Conservation (phyloP, 805 yeast genomes). For the Wilhelminamyces savonicus region DNA sequence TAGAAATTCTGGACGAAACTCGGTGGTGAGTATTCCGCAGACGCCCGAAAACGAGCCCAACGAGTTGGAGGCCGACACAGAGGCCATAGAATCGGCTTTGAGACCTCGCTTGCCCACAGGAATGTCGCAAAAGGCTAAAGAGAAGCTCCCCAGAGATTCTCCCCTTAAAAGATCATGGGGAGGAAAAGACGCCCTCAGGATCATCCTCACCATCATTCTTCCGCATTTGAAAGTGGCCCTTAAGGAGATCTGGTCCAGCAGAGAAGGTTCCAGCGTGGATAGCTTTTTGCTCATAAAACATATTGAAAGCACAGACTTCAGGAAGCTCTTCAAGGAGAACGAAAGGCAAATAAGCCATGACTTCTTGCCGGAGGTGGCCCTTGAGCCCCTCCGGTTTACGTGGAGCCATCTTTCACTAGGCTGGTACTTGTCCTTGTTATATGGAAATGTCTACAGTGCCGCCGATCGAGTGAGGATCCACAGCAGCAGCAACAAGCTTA, state of each 20-base stretch:
- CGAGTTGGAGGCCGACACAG: slow-evolving; percentile 3
- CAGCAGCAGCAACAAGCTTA: slow-evolving; percentile 25
- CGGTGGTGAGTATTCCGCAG: slow-evolving; percentile 1
- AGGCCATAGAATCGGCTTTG: slow-evolving; percentile 33
- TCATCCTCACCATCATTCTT: slow-evolving; percentile 34
- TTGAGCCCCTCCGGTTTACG: slow-evolving; percentile 42
- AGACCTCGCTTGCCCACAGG: slow-evolving; percentile 52
- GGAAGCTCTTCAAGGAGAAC: slow-evolving; percentile 10
- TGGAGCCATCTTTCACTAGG: slow-evolving; percentile 66
- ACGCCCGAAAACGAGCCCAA: not conserved
- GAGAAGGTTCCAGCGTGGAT: slow-evolving; percentile 13
- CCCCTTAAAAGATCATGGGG: slow-evolving; percentile 51
- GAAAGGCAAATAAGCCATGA: slow-evolving; percentile 32
- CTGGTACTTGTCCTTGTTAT: slow-evolving; percentile 67
- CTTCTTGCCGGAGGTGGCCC: slow-evolving; percentile 36
- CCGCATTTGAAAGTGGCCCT: slow-evolving; percentile 26
- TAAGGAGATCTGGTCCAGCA: slow-evolving; percentile 19
- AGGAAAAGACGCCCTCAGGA: slow-evolving; percentile 44
- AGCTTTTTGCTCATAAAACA: slow-evolving; percentile 28
- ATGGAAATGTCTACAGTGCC: slow-evolving; percentile 47
- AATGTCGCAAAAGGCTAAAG: slow-evolving; percentile 52
- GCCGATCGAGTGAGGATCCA: slow-evolving; percentile 12
- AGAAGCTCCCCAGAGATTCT: slow-evolving; percentile 45
- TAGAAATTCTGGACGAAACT: not conserved
- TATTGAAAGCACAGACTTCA: slow-evolving; percentile 34